phyloP scores from a whole-genome alignment of 169 alveolate genomes.

The Cryptosporidium andersoni region DNA sequence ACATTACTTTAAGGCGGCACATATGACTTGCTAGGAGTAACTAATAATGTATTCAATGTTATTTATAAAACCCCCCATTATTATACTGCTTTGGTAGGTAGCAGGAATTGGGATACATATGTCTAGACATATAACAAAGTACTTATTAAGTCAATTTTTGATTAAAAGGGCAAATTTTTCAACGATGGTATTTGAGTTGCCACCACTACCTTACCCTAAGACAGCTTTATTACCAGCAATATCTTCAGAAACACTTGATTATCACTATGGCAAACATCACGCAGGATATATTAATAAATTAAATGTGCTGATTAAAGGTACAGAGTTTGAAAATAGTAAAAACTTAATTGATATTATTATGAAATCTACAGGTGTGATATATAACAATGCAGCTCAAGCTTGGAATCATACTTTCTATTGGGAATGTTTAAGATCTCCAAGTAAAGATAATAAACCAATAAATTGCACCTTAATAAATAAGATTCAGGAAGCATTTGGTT shows the following conservation, averaged over 20 bases:
- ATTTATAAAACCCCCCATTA: not conserved
- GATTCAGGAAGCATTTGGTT: conserved; percentile 87
- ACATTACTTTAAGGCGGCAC: no score
- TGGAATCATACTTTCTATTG: conserved; percentile 95
- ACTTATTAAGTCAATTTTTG: not conserved
- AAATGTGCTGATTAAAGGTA: conserved; percentile 75
- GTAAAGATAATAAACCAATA: conserved; percentile 89
- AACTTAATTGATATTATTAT: conserved; percentile 77
- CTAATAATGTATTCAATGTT: not conserved
- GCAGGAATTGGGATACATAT: not conserved
- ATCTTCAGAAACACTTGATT: conserved; percentile 88
- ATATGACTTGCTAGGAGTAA: not conserved
- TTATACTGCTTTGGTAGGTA: not conserved
- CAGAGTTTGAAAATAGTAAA: conserved; percentile 69
- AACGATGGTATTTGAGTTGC: conserved; percentile 84
- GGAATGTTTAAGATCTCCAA: conserved; percentile 90
- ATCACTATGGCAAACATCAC: conserved; percentile 95
- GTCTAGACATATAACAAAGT: not conserved
- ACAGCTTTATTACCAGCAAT: conserved; percentile 93
- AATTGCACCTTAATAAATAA: conserved; percentile 80
- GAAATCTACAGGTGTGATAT: conserved; percentile 82
- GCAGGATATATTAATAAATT: conserved; percentile 90
- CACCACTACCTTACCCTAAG: conserved; percentile 91
- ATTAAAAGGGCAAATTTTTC: not conserved
- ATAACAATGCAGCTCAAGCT: conserved; percentile 89